Base-by-base conservation (phyloP, 768 basidiomycete genomes). In the Tylopilus intermedius region DNA sequence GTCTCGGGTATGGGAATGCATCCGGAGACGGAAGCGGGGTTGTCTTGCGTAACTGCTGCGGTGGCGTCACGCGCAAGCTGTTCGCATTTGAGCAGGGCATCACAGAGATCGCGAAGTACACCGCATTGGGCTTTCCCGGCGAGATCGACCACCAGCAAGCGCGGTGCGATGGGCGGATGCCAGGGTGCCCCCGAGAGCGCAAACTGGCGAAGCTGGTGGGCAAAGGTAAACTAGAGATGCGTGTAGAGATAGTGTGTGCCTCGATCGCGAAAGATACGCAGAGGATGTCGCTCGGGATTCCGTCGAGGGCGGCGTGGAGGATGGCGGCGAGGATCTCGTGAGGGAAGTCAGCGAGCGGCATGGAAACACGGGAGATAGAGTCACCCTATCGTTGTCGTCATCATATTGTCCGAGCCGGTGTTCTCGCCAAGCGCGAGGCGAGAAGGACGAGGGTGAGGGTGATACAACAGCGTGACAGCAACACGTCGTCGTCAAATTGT, bases 1-100 rank as follows among this genome's bases (percentile, higher is more conserved):
- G 48, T 74, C 70, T 30, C 50, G 58, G 3, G 65, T 51, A 49
- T 72, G 75, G 10, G 77, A 73, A 56, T 77, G 70, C 58, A 78
- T 65, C 44, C 67, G 64, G 4, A 79, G 63, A 18, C 58, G 60
- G 15, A 78, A 54, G 38, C 32, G 48, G 24, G 5, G 30, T 30
- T 6, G 30, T 30, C 30, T 30, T 10, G 30, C 9, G 30, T 30
- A 39, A 21, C 2, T 22, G 18, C 18, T 18, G 18, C 18, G 18
- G 18, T 18, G 18, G 18, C 18, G 18, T 27, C 45, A 26, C 45
- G 6, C 6, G 43, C 13, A 24, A 57, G 51, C 27, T 51, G 39
- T 42, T 51, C 47, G 40, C 67, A 72, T 29, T 64, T 65, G 38
- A 50, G 27, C 9, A 76, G 48, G 13, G 56, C 64, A 14, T 56